These are phyloP conservation scores for Mallotus nudiflorus DNA, from an alignment of 345 rosid species.

Conservation along the genomic window DNA sequence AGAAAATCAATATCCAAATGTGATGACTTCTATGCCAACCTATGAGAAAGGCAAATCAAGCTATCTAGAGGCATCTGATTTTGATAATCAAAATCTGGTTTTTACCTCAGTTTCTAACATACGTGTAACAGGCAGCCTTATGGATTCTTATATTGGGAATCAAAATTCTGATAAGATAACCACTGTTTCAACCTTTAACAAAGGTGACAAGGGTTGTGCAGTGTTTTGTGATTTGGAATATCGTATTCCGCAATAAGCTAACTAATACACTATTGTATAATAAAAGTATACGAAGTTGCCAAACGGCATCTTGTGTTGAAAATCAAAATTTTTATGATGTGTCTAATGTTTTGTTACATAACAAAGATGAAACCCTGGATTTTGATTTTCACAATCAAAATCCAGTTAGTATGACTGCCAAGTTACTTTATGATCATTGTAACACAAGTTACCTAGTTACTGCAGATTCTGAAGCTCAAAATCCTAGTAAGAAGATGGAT, in stretches of 20 bases:
- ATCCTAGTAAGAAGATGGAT: not conserved
- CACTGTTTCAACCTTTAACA: not conserved
- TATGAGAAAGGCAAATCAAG: not conserved
- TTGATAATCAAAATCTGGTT: not conserved
- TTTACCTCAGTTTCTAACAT: not conserved
- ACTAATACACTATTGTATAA: not conserved
- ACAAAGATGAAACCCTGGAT: not conserved
- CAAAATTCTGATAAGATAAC: not conserved
- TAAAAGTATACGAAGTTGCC: not conserved
- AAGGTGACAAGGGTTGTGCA: not conserved
- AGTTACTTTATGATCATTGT: not conserved
- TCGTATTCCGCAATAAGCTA: not conserved
- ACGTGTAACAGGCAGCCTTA: not conserved
- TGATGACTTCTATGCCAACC: not conserved
- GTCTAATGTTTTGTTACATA: not conserved
- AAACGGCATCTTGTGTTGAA: not conserved
- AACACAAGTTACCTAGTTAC: not conserved
- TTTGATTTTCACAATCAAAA: not conserved
- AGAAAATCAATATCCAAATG: not conserved
- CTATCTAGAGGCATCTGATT: not conserved
- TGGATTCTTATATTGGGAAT: not conserved
- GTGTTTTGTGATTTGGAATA: not conserved
- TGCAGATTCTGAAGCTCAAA: conserved; percentile 1
- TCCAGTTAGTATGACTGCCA: too few relatives aligned
- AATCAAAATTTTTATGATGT: not conserved